Evolutionary conservation across 2,329 filamentous ascomycete species (phyloP), one percentile per base, ranked within the genome.

Genomic region (Xylaria sp.): DNA sequence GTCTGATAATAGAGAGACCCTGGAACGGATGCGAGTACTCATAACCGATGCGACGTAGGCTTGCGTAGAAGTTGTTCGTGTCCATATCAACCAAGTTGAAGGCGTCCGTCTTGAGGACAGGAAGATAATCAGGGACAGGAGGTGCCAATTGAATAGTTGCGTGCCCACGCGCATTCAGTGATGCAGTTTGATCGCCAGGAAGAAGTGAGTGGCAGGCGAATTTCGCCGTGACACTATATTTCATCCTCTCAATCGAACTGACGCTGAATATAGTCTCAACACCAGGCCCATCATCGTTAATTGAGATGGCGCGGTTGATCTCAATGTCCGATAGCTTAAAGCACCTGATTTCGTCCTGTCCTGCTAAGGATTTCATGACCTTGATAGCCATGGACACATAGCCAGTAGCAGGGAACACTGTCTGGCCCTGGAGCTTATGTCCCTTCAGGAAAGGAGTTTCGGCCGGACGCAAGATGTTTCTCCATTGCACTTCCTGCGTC

Each of bases 261-360:
- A 70, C 52, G 57, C 59, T 62, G 61, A 72, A 70, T 6, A 72
- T 56, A 23, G 62, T 67, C 56, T 71, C 69, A 25, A 71, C 41
- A 9, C 50, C 60, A 12, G 66, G 25, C 36, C 63, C 65, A 6
- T 71, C 67, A 43, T 69, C 67, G n/a, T 52, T 60, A 30, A 69
- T 67, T 13, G 64, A 60, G 18, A 71, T 45, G 4, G 58, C 58
- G 45, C 45, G 58, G 23, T 48, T 60, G n/a, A 60, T 60, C 4
- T 60, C 41, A 15, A 60, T 15, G n/a, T 60, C 28, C 28, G 43
- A 48, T 13, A 60, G 30, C 41, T 60, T 60, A 28, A 60, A 60
- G 20, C 10, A 39, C 20, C 10, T 41, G 32, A 60, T 60, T 18
- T 52, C 43, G 10, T 50, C 30, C 25, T 52, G 43, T 30, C 55